Evolutionary conservation across 2,329 filamentous ascomycete genomes (phyloP).

Genomic region (Aspergillus sp.): DNA sequence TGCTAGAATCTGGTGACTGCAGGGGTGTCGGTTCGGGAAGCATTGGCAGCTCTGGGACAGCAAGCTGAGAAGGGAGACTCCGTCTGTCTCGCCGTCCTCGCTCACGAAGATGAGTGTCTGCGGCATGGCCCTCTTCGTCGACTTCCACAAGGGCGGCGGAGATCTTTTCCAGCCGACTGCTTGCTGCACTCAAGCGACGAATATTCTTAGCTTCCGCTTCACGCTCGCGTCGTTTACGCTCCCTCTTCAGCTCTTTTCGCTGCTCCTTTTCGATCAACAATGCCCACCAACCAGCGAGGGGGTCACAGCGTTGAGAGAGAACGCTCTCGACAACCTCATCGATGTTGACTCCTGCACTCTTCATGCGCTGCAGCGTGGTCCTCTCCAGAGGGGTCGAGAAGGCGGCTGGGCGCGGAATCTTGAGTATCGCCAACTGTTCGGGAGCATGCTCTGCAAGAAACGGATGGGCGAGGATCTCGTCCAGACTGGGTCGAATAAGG

Average conservation of each 20-base stretch:
- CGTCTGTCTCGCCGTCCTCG: constrained; percentile 78
- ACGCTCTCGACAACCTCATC: constrained; percentile 95
- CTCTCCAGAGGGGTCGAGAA: constrained; percentile 88
- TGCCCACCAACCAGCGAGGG: constrained; percentile 93
- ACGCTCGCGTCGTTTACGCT: constrained; percentile 80
- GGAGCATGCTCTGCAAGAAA: constrained; percentile 86
- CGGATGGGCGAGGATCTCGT: constrained; percentile 83
- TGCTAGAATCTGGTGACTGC: constrained; percentile 38
- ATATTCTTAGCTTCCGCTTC: constrained; percentile 79
- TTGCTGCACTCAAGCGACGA: constrained; percentile 82
- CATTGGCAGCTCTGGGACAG: constrained; percentile 73
- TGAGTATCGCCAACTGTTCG: constrained; percentile 85
- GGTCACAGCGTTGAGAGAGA: constrained; percentile 82
- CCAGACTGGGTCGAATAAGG: constrained; percentile 74
- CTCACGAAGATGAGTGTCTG: constrained; percentile 62
- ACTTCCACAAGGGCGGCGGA: constrained; percentile 76
- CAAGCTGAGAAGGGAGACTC: constrained; percentile 64
- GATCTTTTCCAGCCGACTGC: constrained; percentile 79
- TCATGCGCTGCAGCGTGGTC: constrained; percentile 88
- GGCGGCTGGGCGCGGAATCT: constrained; percentile 74
- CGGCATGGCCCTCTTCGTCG: constrained; percentile 67
- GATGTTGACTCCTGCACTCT: constrained; percentile 88
- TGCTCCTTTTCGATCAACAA: constrained; percentile 91
- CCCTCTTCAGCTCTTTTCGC: constrained; percentile 76
- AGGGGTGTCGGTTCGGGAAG: constrained; percentile 63